Evolutionary conservation across 345 rosid genomes (phyloP).

Genomic region (Dipteronia sinensis): DNA sequence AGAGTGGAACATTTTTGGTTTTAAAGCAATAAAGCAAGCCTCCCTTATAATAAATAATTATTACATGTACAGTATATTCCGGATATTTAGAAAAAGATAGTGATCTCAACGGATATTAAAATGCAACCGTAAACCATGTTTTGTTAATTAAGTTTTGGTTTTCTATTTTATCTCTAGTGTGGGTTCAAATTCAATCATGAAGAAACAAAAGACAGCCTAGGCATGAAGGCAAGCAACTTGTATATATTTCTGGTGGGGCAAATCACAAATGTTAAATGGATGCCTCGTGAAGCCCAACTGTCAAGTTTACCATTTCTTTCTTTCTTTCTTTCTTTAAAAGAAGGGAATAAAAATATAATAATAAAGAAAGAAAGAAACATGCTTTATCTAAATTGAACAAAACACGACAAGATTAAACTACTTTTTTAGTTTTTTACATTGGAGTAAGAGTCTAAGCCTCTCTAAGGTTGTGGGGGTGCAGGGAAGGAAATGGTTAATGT

Average conservation of each 20-base stretch:
- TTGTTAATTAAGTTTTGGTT: too few species aligned
- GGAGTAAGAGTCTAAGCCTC: background rate
- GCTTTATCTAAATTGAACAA: background rate
- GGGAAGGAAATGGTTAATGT: too few species aligned
- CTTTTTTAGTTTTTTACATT: background rate
- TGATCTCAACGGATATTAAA: background rate
- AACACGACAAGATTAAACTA: background rate
- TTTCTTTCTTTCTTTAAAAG: too few species aligned
- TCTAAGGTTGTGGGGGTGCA: background rate
- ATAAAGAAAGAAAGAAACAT: background rate
- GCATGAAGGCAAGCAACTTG: background rate
- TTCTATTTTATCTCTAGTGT: too few species aligned
- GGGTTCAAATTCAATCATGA: background rate
- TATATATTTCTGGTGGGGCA: background rate
- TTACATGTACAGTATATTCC: background rate
- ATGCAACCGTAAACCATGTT: too few species aligned
- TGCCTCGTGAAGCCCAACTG: background rate
- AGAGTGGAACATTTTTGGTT: background rate
- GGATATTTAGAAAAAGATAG: too few species aligned
- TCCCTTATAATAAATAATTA: background rate
- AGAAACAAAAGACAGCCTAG: constrained; percentile 1
- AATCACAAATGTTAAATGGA: background rate
- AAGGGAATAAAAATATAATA: too few species aligned
- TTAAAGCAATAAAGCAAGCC: background rate
- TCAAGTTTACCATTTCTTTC: background rate